Evolutionary conservation across 2,329 filamentous ascomycete species (phyloP), one percentile per base, ranked within the genome.

Genomic region (Talaromyces sp.): DNA sequence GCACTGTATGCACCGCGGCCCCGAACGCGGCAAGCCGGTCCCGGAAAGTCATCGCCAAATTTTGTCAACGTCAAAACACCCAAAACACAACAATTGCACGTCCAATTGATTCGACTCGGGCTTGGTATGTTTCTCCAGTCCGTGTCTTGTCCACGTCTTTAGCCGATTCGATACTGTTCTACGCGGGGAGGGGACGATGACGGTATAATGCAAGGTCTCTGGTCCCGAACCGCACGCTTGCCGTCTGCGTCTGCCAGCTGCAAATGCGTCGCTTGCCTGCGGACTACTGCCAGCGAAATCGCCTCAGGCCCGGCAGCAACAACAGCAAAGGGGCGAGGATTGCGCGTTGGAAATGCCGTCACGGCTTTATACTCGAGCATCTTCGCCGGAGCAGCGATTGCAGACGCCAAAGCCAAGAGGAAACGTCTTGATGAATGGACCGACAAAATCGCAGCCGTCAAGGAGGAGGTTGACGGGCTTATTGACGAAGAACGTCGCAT

Each of bases 351-450:
- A n/a, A 78, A 80, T 64, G 74, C 76, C 0, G 69, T 78, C 30
- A 78, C 77, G 0, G 72, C 73, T n/a, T 68, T 79, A n/a, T 78
- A 79, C 65, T 76, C 75, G 9, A 76, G 76, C 54, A 75, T 80
- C 18, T 78, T 79, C 52, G 77, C 75, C 6, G 72, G 71, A 8
- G 77, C 78, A 16, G 71, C 77, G 27, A 68, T 79, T 36, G 73
- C 72, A 56, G 77, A 80, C 68, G 73, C 75, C 8, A 70, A 69
- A 56, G 72, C 69, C 12, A 80, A 80, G 63, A 70, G 72, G 56
- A 69, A 73, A 65, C 74, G 74, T 34, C 75, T 75, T 42, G 66
- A 71, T 59, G 75, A 78, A 63, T 74, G 72, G 72, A 72, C 76
- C 61, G 72, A 78, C 67, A 75, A 76, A 66, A 76, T 79, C 50